Base-by-base conservation (phyloP, 2,329 filamentous ascomycete species). In the Myriangium duriaei region DNA sequence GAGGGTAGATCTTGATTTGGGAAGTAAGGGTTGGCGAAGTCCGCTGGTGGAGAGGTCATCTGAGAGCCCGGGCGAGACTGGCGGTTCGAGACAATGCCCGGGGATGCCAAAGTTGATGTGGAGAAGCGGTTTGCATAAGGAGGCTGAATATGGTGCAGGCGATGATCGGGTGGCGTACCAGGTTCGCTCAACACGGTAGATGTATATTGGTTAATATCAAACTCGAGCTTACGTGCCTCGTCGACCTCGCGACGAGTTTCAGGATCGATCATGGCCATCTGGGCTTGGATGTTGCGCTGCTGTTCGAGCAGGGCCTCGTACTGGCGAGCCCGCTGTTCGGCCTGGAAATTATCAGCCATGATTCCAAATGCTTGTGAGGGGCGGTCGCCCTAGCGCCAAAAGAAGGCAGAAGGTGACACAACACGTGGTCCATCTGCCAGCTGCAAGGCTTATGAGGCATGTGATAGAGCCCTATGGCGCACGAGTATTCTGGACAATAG, bases 311-410 rank as follows among this genome's bases (percentile, higher is more conserved):
- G 78, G 53, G 79, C 78, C 60, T 96, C 88, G 64, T 92, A 92
- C 59, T 94, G 86, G 54, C 83, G 68, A 54, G 86, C 85, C 63
- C 94, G 94, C 63, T 91, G 91, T 59, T 94, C 87, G 55, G 94
- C 75, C 87, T 95, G 60, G 42, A 40, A 35, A 42, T 21, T 37
- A 40, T 52, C 29, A 52, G 49, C 39, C 21, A 26, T n/a, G 7
- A n/a, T 26, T 26, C 7, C n/a, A 26, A 7, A 26, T n/a, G 21
- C 21, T 7, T 26, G 7, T 26, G 21, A 26, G n/a, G 21, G 21
- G 21, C 7, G n/a, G 21, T 26, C n/a, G 21, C 21, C 21, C 7
- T 26, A n/a, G 21, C 21, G 21, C 21, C 21, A 26, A 7, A n/a
- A 26, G n/a, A n/a, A n/a, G n/a, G n/a, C n/a, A n/a, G n/a, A n/a